phyloP scores from a whole-genome alignment of 176 grass and related monocot genomes.

The Carex kokanica region DNA sequence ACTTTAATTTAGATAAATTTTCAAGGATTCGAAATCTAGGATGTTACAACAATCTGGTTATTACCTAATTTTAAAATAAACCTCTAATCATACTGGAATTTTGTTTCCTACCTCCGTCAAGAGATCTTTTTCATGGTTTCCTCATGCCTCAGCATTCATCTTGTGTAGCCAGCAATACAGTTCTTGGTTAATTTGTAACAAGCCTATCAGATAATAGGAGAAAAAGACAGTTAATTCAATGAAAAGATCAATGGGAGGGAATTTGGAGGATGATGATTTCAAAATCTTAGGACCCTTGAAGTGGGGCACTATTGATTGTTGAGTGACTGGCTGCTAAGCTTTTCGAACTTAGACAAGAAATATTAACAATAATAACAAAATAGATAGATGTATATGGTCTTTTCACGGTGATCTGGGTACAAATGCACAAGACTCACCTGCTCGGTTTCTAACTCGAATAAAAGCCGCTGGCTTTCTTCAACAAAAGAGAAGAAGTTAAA shows the following conservation, averaged over 20 bases:
- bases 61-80: background rate
- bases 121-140: too few species aligned
- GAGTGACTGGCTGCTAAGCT: background rate
- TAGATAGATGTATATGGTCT: too few species aligned
- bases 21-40: too few species aligned
- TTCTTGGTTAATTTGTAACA: background rate
- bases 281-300: background rate
- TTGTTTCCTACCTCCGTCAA: too few species aligned
- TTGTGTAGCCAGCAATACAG: background rate
- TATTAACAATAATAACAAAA: background rate
- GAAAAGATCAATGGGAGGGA: background rate
- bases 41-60: background rate
- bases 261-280: slow-evolving; percentile 1
- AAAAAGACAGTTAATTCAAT: background rate
- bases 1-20: too few species aligned
- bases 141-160: background rate
- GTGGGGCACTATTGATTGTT: too few species aligned
- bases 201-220: background rate
- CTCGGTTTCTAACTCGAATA: too few species aligned
- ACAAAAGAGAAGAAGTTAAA: too few species aligned
- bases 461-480: too few species aligned
- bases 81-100: background rate
- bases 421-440: too few species aligned
- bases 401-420: too few species aligned
- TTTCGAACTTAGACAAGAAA: background rate